Evolutionary conservation across 768 basidiomycete species (phyloP).

Genomic region (Phanerodontia chrysosporium): DNA sequence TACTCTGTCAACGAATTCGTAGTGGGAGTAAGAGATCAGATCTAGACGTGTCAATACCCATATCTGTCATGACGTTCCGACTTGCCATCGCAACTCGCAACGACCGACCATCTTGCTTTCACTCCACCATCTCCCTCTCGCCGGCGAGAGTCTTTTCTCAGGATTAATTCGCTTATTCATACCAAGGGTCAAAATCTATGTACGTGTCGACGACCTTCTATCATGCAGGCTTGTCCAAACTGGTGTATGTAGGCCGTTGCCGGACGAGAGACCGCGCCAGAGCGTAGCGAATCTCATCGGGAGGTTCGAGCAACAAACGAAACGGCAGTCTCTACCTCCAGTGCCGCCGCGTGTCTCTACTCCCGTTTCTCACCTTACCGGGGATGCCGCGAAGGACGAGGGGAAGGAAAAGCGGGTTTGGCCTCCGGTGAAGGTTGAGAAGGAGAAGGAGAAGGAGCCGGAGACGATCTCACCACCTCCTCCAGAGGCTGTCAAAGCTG

Average conservation of each 20-base stretch:
- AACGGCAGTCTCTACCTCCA: constrained; percentile 46
- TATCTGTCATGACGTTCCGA: neutral
- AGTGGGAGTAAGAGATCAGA: neutral
- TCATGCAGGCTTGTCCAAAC: neutral
- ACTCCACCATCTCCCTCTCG: constrained; percentile 10
- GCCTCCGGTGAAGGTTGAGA: constrained; percentile 43
- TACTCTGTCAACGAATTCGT: neutral
- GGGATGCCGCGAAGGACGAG: constrained; percentile 65
- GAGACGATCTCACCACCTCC: constrained; percentile 3
- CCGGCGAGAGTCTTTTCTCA: constrained; percentile 12
- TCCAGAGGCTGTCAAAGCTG: neutral
- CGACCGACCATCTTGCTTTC: neutral
- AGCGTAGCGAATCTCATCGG: constrained; percentile 91
- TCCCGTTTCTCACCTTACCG: constrained; percentile 57
- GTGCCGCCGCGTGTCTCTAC: constrained; percentile 57
- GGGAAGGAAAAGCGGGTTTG: constrained; percentile 71
- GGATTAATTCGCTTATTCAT: neutral
- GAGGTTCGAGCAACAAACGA: constrained; percentile 79
- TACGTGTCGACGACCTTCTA: neutral
- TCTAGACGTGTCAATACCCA: neutral
- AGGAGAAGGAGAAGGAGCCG: constrained; percentile 4
- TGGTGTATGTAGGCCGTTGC: constrained; percentile 60
- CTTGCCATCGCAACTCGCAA: constrained; percentile 4
- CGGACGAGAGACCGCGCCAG: constrained; percentile 83
- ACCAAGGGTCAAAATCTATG: neutral